Percentiles rank a stretch among this genome's conserved stretches.
Conservation (phyloP, 495 filamentous ascomycete genomes). For the Antarctomyces pellizariae region DNA sequence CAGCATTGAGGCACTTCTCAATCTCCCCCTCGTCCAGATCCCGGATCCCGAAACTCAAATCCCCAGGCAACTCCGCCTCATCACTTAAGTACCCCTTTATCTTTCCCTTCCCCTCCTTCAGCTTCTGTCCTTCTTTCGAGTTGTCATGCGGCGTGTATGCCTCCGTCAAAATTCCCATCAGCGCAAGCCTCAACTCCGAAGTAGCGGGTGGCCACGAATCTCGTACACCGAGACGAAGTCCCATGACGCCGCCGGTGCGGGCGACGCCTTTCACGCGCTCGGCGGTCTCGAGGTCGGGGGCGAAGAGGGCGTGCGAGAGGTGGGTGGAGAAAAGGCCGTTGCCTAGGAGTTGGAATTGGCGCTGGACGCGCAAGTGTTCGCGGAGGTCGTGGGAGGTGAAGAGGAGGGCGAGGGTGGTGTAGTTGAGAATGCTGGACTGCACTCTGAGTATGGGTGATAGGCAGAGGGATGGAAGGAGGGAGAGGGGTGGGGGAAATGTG, state of each 20-base stretch:
- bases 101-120: background rate
- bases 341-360: conserved; percentile 59
- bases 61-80: conserved; percentile 43
- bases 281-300: conserved; percentile 57
- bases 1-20: conserved; percentile 51
- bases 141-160: conserved; percentile 25
- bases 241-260: conserved; percentile 48
- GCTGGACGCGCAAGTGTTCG: conserved; percentile 56
- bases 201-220: conserved; percentile 81
- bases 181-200: conserved; percentile 66
- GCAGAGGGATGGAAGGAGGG: conserved; percentile 47
- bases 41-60: conserved; percentile 70
- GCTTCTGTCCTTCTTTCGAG: conserved; percentile 6
- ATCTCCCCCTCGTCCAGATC: conserved; percentile 55
- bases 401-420: conserved; percentile 51
- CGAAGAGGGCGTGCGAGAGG: conserved; percentile 66
- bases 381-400: conserved; percentile 51
- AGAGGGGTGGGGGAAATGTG: conserved; percentile 39
- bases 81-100: conserved; percentile 8
- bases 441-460: conserved; percentile 47
- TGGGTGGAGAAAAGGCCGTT: conserved; percentile 63
- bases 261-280: conserved; percentile 46
- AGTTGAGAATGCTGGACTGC: conserved; percentile 56
- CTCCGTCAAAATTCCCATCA: conserved; percentile 72
- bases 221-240: conserved; percentile 51